A percentile compares a stretch with the other conserved stretches of the same genome.
phyloP scores from a whole-genome alignment of 2,329 filamentous ascomycete species.

The Emericellopsis atlantica region DNA sequence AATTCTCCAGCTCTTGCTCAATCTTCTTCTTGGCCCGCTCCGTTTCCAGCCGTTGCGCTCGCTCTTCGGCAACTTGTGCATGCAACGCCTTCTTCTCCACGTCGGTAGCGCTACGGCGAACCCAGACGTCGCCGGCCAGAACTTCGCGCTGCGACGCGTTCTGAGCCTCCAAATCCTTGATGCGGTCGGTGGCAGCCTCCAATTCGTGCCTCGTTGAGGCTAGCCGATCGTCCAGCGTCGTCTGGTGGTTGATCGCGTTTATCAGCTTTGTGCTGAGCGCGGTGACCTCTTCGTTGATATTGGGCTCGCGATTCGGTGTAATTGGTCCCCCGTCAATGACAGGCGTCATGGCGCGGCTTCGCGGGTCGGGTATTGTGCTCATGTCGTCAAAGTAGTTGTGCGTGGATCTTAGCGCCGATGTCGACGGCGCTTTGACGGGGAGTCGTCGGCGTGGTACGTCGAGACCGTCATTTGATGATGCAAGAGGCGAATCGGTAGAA shows the following conservation, averaged over 20 bases:
- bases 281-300: slow-evolving; percentile 63
- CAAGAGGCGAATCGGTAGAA: neutral
- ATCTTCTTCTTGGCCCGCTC: slow-evolving; percentile 80
- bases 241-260: slow-evolving; percentile 94
- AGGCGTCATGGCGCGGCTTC: slow-evolving; percentile 38
- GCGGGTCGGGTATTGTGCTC: slow-evolving; percentile 57
- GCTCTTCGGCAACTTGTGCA: slow-evolving; percentile 51
- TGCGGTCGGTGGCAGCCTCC: slow-evolving; percentile 54
- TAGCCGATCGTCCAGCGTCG: slow-evolving; percentile 77
- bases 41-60: slow-evolving; percentile 45
- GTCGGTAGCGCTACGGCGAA: slow-evolving; percentile 65
- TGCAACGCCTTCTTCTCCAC: slow-evolving; percentile 51
- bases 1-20: slow-evolving; percentile 78
- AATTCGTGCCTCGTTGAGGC: slow-evolving; percentile 74
- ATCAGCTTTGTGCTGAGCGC: slow-evolving; percentile 91
- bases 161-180: slow-evolving; percentile 52
- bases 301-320: slow-evolving; percentile 30
- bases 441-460: slow-evolving; percentile 21
- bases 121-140: slow-evolving; percentile 60
- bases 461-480: slow-evolving; percentile 3
- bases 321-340: slow-evolving; percentile 7
- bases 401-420: slow-evolving; percentile 23
- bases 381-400: slow-evolving; percentile 42
- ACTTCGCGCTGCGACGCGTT: slow-evolving; percentile 60
- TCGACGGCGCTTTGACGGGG: slow-evolving; percentile 23